Conservation (phyloP, 2,329 filamentous ascomycete genomes). For the Arthrobotrys sphaeroides region DNA sequence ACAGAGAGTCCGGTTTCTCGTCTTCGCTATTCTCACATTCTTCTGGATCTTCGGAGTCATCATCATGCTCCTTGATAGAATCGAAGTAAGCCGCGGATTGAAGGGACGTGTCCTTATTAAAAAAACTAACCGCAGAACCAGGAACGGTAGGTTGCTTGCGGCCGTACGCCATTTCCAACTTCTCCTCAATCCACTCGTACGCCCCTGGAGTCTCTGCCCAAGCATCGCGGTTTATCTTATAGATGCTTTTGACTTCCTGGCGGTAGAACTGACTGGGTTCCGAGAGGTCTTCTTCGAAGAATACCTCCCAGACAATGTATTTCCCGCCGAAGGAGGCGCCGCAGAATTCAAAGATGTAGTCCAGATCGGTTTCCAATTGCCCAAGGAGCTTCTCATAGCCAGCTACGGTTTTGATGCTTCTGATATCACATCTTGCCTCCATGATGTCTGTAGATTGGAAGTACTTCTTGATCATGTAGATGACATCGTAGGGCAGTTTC, state of each 20-base stretch:
- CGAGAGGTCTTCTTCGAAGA: not conserved
- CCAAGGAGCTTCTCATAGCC: conserved; percentile 12
- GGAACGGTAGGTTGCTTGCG: too few species aligned
- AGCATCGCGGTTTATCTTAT: not conserved
- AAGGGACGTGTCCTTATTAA: too few species aligned
- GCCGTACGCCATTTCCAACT: not conserved
- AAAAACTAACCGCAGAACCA: too few species aligned
- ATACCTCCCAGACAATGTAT: not conserved
- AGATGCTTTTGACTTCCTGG: not conserved
- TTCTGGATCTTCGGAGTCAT: too few species aligned
- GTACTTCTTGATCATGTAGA: not conserved
- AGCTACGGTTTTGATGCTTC: not conserved
- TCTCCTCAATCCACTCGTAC: conserved; percentile 6
- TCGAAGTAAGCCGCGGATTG: too few species aligned
- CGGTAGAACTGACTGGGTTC: not conserved
- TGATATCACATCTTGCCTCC: not conserved
- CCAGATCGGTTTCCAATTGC: conserved; percentile 1
- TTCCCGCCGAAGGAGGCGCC: not conserved
- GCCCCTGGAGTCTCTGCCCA: conserved; percentile 25
- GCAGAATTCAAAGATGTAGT: conserved; percentile 1
- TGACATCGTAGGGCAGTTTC: conserved; percentile 8
- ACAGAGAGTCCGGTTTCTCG: too few species aligned
- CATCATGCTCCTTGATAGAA: too few species aligned
- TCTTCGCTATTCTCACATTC: too few species aligned
- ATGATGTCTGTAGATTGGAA: not conserved